A percentile compares a stretch with the other conserved stretches of the same genome.
Evolutionary conservation across 2,329 filamentous ascomycete genomes (phyloP).

Genomic region (Penicillium janthinellum): DNA sequence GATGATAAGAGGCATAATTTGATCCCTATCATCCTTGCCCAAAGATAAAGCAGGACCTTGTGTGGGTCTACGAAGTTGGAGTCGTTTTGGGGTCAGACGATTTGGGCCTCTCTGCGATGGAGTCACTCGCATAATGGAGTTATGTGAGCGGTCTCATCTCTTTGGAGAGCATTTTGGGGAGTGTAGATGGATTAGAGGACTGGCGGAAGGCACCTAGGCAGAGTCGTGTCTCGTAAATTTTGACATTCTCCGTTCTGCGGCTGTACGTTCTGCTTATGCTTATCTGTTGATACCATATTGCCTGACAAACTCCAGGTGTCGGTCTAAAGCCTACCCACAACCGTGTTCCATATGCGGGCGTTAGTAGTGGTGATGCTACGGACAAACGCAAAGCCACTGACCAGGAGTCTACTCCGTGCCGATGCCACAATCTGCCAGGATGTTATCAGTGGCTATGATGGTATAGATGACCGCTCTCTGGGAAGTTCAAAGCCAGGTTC

Average conservation of each 20-base stretch:
- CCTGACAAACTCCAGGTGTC: conserved; percentile 27
- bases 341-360: conserved; percentile 54
- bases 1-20: neutral
- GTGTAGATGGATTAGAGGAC: conserved; percentile 3
- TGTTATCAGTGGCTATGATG: conserved; percentile 52
- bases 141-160: neutral
- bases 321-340: conserved; percentile 57
- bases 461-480: conserved; percentile 51
- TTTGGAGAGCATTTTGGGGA: conserved; percentile 5
- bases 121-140: neutral
- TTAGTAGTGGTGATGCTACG: conserved; percentile 52
- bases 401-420: no score
- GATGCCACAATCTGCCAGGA: conserved; percentile 46
- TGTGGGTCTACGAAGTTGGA: conserved; percentile 14
- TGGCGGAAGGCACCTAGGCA: neutral
- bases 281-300: no score
- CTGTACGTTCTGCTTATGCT: conserved; percentile 19
- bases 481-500: conserved; percentile 30
- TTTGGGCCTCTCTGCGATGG: neutral
- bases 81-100: conserved; percentile 19
- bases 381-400: conserved; percentile 47
- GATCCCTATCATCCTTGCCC: neutral
- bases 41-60: neutral
- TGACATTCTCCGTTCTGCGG: conserved; percentile 37
- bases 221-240: conserved; percentile 3